phyloP scores from a whole-genome alignment of 1,284 basidiomycete genomes.

The Apiotrichum veenhuisii region DNA sequence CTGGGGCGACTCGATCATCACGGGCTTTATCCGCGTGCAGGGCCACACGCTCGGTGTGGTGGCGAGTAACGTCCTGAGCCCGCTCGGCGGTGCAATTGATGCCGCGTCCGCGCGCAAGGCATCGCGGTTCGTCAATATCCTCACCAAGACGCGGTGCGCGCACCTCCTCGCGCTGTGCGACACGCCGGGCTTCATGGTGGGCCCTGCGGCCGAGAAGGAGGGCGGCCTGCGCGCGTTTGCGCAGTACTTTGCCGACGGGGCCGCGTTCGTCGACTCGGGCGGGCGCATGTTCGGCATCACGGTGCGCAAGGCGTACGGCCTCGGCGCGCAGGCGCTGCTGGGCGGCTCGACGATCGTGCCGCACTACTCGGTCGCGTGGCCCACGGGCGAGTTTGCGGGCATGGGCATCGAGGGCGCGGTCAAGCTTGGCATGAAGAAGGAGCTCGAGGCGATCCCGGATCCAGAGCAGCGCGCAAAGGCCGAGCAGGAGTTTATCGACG shows the following conservation, averaged over 20 bases:
- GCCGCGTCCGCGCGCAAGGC: conserved; percentile 15
- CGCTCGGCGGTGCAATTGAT: conserved; percentile 19
- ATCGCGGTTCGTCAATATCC: conserved; percentile 18
- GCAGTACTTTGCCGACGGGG: conserved; percentile 17
- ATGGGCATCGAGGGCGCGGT: conserved; percentile 24
- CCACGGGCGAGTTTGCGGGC: conserved; percentile 20
- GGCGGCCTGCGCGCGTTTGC: conserved; percentile 19
- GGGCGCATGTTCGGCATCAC: conserved; percentile 19
- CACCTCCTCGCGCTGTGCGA: conserved; percentile 19
- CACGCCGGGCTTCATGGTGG: conserved; percentile 24
- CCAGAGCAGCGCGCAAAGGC: conserved; percentile 5
- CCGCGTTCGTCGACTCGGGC: conserved; percentile 14
- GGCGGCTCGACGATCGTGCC: conserved; percentile 18
- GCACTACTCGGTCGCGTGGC: conserved; percentile 17
- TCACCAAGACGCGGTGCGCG: conserved; percentile 14
- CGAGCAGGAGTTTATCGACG: conserved; percentile 20
- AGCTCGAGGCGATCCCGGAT: conserved; percentile 19
- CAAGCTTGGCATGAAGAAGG: conserved; percentile 21
- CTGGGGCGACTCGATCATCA: conserved; percentile 19
- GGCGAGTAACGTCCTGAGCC: conserved; percentile 15
- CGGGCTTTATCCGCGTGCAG: conserved; percentile 18
- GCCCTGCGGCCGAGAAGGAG: conserved; percentile 16
- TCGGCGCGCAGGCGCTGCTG: conserved; percentile 21
- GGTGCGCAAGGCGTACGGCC: conserved; percentile 20
- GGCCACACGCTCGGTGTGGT: conserved; percentile 18